Conservation (phyloP, 371 early-diverging fungal genomes). For the Mucor irregularis region DNA sequence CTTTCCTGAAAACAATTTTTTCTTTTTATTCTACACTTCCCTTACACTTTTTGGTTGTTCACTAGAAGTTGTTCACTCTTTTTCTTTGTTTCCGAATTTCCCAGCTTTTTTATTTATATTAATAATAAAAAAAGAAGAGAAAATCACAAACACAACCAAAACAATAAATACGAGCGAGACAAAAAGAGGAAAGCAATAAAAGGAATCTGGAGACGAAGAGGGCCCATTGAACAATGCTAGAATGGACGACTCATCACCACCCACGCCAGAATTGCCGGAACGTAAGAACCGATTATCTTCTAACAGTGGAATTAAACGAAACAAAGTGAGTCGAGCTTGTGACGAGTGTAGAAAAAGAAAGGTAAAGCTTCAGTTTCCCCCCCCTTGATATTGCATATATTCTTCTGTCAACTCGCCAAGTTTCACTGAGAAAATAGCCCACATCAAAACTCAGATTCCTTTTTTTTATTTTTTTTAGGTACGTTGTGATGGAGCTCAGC, state of each 20-base stretch:
- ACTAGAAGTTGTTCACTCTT: no score
- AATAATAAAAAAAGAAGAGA: background rate
- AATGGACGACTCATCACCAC: slow-evolving; percentile 39
- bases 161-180: background rate
- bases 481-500: slow-evolving; percentile 51
- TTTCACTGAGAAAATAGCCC: slow-evolving; percentile 45
- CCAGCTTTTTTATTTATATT: background rate
- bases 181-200: background rate
- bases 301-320: slow-evolving; percentile 32
- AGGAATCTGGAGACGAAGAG: slow-evolving; percentile 1
- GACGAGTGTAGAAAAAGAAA: slow-evolving; percentile 53
- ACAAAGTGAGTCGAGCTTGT: slow-evolving; percentile 50
- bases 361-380: slow-evolving; percentile 22
- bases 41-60: no score
- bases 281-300: slow-evolving; percentile 23
- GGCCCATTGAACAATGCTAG: slow-evolving; percentile 20
- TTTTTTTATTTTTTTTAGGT: slow-evolving; percentile 28
- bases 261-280: slow-evolving; percentile 36
- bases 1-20: background rate
- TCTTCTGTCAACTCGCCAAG: slow-evolving; percentile 26
- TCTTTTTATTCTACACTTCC: no score
- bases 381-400: background rate
- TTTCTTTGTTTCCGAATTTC: background rate
- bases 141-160: background rate
- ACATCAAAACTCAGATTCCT: slow-evolving; percentile 16